Percentiles rank a stretch among this genome's conserved stretches.
These are phyloP conservation scores for Coccomyxa sp. DNA, from an alignment of 139 green algal genomes.

Conservation along the genomic window DNA sequence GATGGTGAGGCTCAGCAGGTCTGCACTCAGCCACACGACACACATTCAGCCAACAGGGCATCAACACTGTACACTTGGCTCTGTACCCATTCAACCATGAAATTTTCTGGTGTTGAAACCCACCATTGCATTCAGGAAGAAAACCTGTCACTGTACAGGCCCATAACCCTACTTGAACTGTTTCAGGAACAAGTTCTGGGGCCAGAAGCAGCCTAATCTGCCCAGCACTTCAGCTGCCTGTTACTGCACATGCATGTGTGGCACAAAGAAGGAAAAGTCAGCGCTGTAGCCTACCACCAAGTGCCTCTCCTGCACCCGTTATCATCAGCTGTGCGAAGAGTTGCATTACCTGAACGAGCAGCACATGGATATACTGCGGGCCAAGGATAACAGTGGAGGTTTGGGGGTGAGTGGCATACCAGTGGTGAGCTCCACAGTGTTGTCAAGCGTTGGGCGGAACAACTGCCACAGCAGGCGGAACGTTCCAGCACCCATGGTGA, in stretches of 20 bases:
- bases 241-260: too few relatives aligned
- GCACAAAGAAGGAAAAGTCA: too few relatives aligned
- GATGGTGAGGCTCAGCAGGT: not conserved
- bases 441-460: not conserved
- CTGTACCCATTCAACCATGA: not conserved
- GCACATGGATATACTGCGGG: not conserved
- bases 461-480: not conserved
- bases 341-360: too few relatives aligned
- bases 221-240: too few relatives aligned
- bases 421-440: not conserved
- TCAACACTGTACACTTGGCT: not conserved
- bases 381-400: not conserved
- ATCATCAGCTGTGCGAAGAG: too few relatives aligned
- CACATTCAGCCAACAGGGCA: not conserved
- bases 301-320: too few relatives aligned
- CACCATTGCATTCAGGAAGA: not conserved
- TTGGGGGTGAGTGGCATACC: not conserved
- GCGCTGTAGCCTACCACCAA: too few relatives aligned
- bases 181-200: too few relatives aligned
- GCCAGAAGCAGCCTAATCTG: too few relatives aligned
- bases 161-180: too few relatives aligned
- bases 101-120: not conserved
- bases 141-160: not conserved
- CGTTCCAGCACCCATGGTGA: not conserved
- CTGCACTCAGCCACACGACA: not conserved